Evolutionary conservation across 148 eudicot species (phyloP).

Genomic region (Camellia lanceoleosa): DNA sequence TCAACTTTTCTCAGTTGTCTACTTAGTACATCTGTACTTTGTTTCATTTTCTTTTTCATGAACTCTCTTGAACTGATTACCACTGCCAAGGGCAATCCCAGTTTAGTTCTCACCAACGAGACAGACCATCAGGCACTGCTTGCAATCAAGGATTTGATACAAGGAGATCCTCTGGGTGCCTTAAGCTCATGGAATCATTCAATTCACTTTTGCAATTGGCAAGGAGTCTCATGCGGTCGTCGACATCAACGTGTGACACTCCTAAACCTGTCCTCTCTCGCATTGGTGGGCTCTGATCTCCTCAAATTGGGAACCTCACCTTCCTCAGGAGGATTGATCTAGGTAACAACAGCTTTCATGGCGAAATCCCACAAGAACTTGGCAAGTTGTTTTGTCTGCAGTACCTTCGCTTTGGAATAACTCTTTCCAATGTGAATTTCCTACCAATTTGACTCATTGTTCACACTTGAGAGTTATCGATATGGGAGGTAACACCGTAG

Average conservation of each 20-base stretch:
- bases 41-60: neutral
- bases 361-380: constrained; percentile 10
- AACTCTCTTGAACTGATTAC: neutral
- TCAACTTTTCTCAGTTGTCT: too few species aligned
- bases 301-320: constrained; percentile 22
- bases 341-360: constrained; percentile 1
- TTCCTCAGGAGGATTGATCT: constrained; percentile 9
- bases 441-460: constrained; percentile 6
- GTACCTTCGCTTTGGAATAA: neutral
- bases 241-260: neutral
- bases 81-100: too few species aligned
- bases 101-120: neutral
- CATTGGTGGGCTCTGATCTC: neutral
- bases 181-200: constrained; percentile 21
- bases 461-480: neutral
- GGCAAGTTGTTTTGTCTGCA: constrained; percentile 3
- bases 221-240: constrained; percentile 11
- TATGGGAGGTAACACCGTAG: neutral
- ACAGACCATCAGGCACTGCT: constrained; percentile 5
- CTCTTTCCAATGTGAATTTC: constrained; percentile 11
- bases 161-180: neutral
- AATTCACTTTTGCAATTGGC: constrained; percentile 15
- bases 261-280: neutral
- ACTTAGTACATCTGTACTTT: too few species aligned
- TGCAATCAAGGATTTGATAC: neutral